Base-by-base conservation (phyloP, 805 yeast genomes). In the Starmerella geochares region DNA sequence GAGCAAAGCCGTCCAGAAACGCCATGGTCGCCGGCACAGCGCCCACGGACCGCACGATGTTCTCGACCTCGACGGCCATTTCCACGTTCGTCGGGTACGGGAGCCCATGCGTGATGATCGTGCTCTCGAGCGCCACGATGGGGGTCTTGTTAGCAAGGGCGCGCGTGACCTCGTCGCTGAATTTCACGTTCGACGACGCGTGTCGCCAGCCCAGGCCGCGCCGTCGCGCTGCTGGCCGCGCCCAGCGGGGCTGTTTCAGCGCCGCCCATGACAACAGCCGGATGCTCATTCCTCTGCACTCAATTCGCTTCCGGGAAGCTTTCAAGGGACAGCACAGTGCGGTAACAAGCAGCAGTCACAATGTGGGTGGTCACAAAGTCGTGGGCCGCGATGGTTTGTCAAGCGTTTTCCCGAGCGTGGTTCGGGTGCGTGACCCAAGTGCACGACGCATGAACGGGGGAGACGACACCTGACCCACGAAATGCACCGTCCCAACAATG, bases 1-100 rank as follows among this genome's bases (percentile, higher is more conserved):
- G 68, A 0, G 94, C 87, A 1, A 63, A 58, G 7, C 96, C 96
- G 14, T 75, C 62, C 16, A 87, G 64, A 58, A 87, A 82, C 0
- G 86, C 95, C 50, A 82, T 78, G 0, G 95, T 85, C 0, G 95
- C 95, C 0, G 96, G 96, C 4, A 82, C 66, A 1, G 80, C 87
- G 7, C 90, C 88, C 31, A 71, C 62, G 0, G 63, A 61, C 38
- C 94, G 70, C 16, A 86, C 74, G 7, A 73, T 67, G 4, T 63
- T 51, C 64, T 86, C 95, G 0, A 84, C 94, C 1, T 69, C 64
- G 27, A 58, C 59, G 0, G 95, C 95, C 86, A 86, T 80, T 23
- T 71, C 71, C 10, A 83, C 60, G 60, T 87, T 86, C 20, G 74
- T 73, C 0, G 95, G 95, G 60, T 67, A 83, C 3, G 95, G 95